These are phyloP conservation scores for Amauroascus verrucosus DNA, from an alignment of 2,329 filamentous ascomycete genomes.

Conservation along the genomic window DNA sequence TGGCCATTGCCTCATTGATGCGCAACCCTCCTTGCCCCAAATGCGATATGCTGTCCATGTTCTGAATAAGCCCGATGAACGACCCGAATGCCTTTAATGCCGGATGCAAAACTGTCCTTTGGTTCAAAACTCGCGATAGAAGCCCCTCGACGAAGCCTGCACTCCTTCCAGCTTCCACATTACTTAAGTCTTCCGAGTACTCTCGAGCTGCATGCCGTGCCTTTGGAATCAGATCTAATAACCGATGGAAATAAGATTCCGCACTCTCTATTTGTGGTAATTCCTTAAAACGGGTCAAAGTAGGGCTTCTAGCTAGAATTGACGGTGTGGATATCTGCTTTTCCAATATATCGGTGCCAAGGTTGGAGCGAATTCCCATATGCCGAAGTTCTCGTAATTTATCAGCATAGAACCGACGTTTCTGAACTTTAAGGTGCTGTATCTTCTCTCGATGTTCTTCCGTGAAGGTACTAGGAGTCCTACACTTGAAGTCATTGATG, in stretches of 20 bases:
- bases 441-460: slow-evolving; percentile 77
- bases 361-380: slow-evolving; percentile 83
- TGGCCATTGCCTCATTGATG: slow-evolving; percentile 15
- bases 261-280: slow-evolving; percentile 33
- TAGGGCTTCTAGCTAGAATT: slow-evolving; percentile 53
- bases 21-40: slow-evolving; percentile 20
- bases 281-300: slow-evolving; percentile 23
- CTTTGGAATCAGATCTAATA: slow-evolving; percentile 61
- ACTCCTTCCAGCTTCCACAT: slow-evolving; percentile 67
- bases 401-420: slow-evolving; percentile 82
- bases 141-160: slow-evolving; percentile 81
- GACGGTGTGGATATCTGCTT: slow-evolving; percentile 61
- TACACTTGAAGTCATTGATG: slow-evolving; percentile 65
- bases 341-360: slow-evolving; percentile 61
- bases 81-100: slow-evolving; percentile 24
- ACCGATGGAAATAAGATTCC: slow-evolving; percentile 68
- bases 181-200: slow-evolving; percentile 75
- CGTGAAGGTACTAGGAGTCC: slow-evolving; percentile 68
- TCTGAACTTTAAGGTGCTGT: slow-evolving; percentile 82
- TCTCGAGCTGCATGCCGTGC: slow-evolving; percentile 58
- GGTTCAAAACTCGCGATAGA: slow-evolving; percentile 43
- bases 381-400: slow-evolving; percentile 69
- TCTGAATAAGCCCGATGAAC: slow-evolving; percentile 24
- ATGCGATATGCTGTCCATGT: slow-evolving; percentile 28
- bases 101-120: slow-evolving; percentile 30